These are phyloP conservation scores for Phytophthora megakarya DNA, from an alignment of 352 stramenopile species.

Conservation along the genomic window DNA sequence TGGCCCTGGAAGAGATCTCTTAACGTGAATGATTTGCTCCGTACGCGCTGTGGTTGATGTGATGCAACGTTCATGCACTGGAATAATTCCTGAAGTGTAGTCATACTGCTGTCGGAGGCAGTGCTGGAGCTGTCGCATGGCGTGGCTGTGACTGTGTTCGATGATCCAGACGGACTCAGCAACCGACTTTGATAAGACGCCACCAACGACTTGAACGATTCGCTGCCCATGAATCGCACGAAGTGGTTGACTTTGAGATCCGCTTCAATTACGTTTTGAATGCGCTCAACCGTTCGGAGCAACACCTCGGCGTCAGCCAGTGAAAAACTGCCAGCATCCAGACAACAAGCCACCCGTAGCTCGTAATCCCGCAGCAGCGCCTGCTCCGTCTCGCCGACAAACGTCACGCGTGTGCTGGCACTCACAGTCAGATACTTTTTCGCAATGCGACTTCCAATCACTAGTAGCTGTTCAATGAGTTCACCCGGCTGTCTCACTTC, in stretches of 20 bases:
- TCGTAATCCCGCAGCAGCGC: slow-evolving; percentile 65
- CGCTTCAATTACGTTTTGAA: slow-evolving; percentile 68
- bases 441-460: slow-evolving; percentile 54
- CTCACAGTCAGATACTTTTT: slow-evolving; percentile 63
- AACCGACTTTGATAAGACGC: slow-evolving; percentile 76
- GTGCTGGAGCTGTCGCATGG: slow-evolving; percentile 42
- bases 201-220: slow-evolving; percentile 81
- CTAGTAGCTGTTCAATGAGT: slow-evolving; percentile 75
- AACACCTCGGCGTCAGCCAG: slow-evolving; percentile 66
- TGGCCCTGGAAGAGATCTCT: slow-evolving; percentile 70
- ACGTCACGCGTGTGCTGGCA: slow-evolving; percentile 65
- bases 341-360: slow-evolving; percentile 54
- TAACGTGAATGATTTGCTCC: slow-evolving; percentile 72
- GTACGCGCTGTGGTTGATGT: slow-evolving; percentile 75
- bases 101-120: slow-evolving; percentile 80
- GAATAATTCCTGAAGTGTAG: slow-evolving; percentile 84
- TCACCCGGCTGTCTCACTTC: slow-evolving; percentile 48
- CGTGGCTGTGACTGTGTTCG: slow-evolving; percentile 22
- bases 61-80: slow-evolving; percentile 89
- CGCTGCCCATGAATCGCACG: slow-evolving; percentile 84
- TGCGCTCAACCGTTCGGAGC: slow-evolving; percentile 56
- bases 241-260: slow-evolving; percentile 88
- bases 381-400: slow-evolving; percentile 70
- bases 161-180: slow-evolving; percentile 64
- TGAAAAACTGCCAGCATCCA: slow-evolving; percentile 72